Conservation (phyloP, 176 grass and related monocot genomes). For the Musa beccarii region DNA sequence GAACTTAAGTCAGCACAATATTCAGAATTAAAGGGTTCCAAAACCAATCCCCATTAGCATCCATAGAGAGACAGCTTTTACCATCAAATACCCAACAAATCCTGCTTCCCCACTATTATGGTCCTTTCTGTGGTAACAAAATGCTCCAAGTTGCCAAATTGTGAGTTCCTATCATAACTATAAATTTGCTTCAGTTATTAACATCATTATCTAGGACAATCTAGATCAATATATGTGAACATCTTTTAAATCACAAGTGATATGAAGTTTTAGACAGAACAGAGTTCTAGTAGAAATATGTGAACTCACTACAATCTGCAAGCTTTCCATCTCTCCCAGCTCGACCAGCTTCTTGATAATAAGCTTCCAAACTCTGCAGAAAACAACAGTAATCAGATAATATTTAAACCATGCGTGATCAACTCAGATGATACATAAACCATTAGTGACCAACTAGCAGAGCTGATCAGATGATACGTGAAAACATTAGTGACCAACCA, state of each 20-base stretch:
- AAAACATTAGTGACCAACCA: not conserved
- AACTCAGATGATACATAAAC: not conserved
- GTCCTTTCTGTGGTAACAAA: not conserved
- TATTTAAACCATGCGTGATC: not conserved
- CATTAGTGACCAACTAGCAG: too few relatives aligned
- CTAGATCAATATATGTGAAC: not conserved
- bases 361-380: slow-evolving; percentile 91
- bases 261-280: not conserved
- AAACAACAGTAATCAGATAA: slow-evolving; percentile 17
- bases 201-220: not conserved
- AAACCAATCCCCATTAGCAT: too few relatives aligned
- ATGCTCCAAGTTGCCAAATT: too few relatives aligned
- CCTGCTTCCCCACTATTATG: too few relatives aligned
- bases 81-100: too few relatives aligned
- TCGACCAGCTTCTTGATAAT: slow-evolving; percentile 96
- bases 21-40: too few relatives aligned
- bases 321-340: slow-evolving; percentile 89
- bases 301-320: slow-evolving; percentile 76
- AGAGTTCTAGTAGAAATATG: slow-evolving; percentile 1
- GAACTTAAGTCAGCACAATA: too few relatives aligned
- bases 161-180: too few relatives aligned
- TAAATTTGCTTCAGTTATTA: not conserved
- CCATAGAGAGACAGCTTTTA: too few relatives aligned
- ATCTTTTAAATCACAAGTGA: not conserved
- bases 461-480: too few relatives aligned